phyloP scores from a whole-genome alignment of 768 basidiomycete species.

The Leccinum aurantiacum region DNA sequence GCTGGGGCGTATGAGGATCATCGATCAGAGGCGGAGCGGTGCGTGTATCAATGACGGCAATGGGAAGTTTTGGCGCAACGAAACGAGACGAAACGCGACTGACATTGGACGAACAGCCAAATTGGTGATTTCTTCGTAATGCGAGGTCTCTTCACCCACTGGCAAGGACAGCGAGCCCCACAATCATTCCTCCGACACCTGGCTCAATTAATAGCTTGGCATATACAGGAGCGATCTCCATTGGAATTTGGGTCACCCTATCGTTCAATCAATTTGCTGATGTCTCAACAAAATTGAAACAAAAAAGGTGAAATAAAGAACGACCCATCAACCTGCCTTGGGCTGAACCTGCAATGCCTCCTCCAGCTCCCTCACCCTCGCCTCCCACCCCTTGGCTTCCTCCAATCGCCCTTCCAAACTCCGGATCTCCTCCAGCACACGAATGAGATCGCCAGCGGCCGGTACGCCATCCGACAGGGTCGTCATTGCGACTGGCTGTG shows the following conservation, averaged over 20 bases:
- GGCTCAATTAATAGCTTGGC: no score
- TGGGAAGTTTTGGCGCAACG: not conserved
- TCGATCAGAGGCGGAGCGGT: slow-evolving; percentile 86
- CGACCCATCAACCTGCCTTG: no score
- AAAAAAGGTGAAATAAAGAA: no score
- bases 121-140: slow-evolving; percentile 74
- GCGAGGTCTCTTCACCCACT: no score
- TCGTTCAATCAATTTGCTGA: no score
- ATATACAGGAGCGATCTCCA: no score
- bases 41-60: slow-evolving; percentile 23
- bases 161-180: no score
- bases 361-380: slow-evolving; percentile 26
- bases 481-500: not conserved
- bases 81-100: not conserved
- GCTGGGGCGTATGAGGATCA: slow-evolving; percentile 80
- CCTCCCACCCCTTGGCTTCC: slow-evolving; percentile 28
- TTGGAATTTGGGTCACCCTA: no score
- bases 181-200: no score
- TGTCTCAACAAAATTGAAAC: no score
- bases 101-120: slow-evolving; percentile 57
- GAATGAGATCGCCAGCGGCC: slow-evolving; percentile 20
- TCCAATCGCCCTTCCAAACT: slow-evolving; percentile 24
- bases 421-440: slow-evolving; percentile 30
- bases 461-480: not conserved
- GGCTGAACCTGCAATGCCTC: slow-evolving; percentile 25